phyloP scores from a whole-genome alignment of 2,329 filamentous ascomycete genomes.

The Calonectria pseudoturangicola region DNA sequence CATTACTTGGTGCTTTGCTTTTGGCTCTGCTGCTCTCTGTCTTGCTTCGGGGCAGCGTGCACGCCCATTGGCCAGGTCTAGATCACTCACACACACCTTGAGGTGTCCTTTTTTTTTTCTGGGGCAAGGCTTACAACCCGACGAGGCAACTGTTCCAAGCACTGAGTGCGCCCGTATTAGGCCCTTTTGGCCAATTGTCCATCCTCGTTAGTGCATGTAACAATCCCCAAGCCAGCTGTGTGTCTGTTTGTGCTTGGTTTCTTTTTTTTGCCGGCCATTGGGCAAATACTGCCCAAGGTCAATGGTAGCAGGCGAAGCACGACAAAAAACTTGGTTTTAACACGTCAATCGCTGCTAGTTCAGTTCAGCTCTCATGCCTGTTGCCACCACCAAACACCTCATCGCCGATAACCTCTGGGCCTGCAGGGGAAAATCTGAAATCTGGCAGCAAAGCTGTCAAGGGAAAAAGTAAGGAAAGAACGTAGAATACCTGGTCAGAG shows the following conservation, averaged over 20 bases:
- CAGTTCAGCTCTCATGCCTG: not conserved
- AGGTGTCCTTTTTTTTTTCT: not conserved
- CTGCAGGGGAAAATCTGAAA: slow-evolving; percentile 21
- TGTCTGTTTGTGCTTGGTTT: not conserved
- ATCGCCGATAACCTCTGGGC: slow-evolving; percentile 16
- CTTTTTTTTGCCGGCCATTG: too few relatives aligned
- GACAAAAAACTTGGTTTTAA: not conserved
- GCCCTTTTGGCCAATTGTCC: not conserved
- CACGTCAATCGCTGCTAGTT: not conserved
- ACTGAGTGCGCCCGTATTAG: not conserved
- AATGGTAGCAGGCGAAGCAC: not conserved
- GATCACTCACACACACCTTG: not conserved
- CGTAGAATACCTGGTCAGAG: not conserved
- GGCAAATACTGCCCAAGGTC: not conserved
- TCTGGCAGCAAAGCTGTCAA: slow-evolving; percentile 12
- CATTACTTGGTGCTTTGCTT: not conserved
- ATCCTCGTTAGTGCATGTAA: not conserved
- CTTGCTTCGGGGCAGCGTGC: not conserved
- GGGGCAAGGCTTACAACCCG: not conserved
- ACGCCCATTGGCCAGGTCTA: not conserved
- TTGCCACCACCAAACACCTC: slow-evolving; percentile 18
- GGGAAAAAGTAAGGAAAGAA: not conserved
- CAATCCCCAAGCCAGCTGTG: not conserved
- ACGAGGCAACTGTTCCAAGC: not conserved
- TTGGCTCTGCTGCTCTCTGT: not conserved